Evolutionary conservation across 768 basidiomycete species (phyloP).

Genomic region (Mycena galericulata): DNA sequence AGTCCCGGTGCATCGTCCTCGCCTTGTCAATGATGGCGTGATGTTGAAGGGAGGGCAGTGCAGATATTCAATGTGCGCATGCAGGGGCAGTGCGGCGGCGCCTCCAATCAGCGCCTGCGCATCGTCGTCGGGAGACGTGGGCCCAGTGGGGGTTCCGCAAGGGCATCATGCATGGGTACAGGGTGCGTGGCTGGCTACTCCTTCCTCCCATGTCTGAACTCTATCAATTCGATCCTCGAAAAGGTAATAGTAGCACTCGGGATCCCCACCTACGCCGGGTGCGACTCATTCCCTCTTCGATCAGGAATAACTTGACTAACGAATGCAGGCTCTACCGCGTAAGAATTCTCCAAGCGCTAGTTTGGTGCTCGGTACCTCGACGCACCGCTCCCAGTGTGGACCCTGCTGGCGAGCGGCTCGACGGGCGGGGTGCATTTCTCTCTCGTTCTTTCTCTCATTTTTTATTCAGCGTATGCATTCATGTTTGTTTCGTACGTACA

Average conservation of each 20-base stretch:
- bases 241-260: too few species aligned
- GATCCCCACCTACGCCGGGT: conserved; percentile 97
- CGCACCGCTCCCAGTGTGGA: conserved; percentile 79
- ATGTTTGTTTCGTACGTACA: conserved; percentile 43
- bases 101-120: conserved; percentile 82
- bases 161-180: conserved; percentile 97
- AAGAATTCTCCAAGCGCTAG: conserved; percentile 88
- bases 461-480: conserved; percentile 13
- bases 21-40: not conserved
- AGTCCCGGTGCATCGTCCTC: conserved; percentile 73
- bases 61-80: conserved; percentile 99
- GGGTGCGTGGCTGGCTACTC: conserved; percentile 63
- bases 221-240: too few species aligned
- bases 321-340: conserved; percentile 80
- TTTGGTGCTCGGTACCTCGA: conserved; percentile 73
- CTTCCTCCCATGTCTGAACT: too few species aligned
- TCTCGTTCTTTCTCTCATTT: not conserved
- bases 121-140: conserved; percentile 88
- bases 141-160: conserved; percentile 83
- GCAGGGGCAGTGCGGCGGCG: conserved; percentile 94
- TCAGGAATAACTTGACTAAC: not conserved
- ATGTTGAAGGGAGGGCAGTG: conserved; percentile 55
- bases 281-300: conserved; percentile 35
- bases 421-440: conserved; percentile 76
- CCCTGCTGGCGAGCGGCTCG: conserved; percentile 83